Evolutionary conservation across 2,329 filamentous ascomycete genomes (phyloP), one percentile per base, ranked within the genome.

Genomic region (Aureobasidium subglaciale): DNA sequence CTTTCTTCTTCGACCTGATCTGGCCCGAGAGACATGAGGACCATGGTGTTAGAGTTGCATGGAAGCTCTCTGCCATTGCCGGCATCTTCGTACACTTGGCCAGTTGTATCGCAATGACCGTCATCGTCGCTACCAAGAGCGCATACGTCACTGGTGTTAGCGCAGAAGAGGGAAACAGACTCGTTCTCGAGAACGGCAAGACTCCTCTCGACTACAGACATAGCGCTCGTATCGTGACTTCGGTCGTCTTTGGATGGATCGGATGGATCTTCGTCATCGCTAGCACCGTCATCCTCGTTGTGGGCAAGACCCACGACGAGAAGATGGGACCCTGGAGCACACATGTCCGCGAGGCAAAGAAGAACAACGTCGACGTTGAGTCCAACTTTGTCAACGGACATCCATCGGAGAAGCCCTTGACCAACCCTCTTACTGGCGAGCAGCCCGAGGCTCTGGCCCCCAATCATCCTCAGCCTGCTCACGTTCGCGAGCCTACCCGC

Each of bases 1-100:
- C 75, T 0, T 83, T 83, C 70, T 82, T 83, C 71, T 82, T 83
- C 66, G 80, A 83, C 62, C 73, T 83, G 3, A 81, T 82, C 68
- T 83, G 78, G 78, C 80, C 80, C 0, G 78, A 79, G 50, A 72
- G 80, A 45, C 64, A 71, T 9, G 80, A 83, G 59, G 74, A 70
- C 4, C 63, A 59, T 18, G 64, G 70, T 18, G 78, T 82, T 3
- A 74, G 75, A 46, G 61, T 74, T n/a, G 75, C 78, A 1, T 83
- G 80, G 80, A 78, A 73, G 62, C 70, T 77, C 10, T 78, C 73
- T 59, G 75, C 76, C 0, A 65, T 81, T 1, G 63, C 79, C 2
- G 69, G 80, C 7, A 75, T 72, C 30, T 30, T 77, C 10, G 71
- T 78, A 59, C 70, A 74, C 13, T 65, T 80, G 1, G 71, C 73